Evolutionary conservation across 768 basidiomycete species (phyloP).

Genomic region (Macrolepiota albuminosa): DNA sequence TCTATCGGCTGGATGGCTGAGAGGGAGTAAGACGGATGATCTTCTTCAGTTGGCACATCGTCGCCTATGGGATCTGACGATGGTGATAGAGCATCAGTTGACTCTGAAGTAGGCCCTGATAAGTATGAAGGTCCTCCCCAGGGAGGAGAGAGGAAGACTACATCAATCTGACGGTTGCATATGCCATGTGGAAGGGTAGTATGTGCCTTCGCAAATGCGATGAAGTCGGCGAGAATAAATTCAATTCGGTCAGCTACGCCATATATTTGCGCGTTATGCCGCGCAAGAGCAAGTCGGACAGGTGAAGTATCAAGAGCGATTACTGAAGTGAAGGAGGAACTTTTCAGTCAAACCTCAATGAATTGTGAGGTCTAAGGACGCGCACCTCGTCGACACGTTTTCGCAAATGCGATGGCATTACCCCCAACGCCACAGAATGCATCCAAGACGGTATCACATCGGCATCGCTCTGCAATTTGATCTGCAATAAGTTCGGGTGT

Average conservation of each 20-base stretch:
- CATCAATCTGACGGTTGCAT: constrained; percentile 63
- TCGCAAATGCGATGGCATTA: constrained; percentile 95
- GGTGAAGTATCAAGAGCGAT: constrained; percentile 90
- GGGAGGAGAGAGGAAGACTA: constrained; percentile 90
- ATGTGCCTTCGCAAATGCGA: constrained; percentile 67
- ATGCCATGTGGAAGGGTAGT: constrained; percentile 20
- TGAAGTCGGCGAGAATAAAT: constrained; percentile 84
- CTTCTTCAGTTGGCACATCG: constrained; percentile 18
- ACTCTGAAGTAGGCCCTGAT: constrained; percentile 22
- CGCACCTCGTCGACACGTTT: constrained; percentile 91
- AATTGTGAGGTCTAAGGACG: constrained; percentile 4
- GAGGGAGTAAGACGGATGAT: constrained; percentile 61
- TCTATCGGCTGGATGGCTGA: constrained; percentile 72
- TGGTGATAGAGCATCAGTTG: constrained; percentile 7
- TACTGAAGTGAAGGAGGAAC: constrained; percentile 48
- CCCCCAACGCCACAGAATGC: constrained; percentile 98
- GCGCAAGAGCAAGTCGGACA: constrained; percentile 80
- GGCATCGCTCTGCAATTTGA: constrained; percentile 91
- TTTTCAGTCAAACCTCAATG: not conserved
- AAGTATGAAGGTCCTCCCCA: constrained; percentile 90
- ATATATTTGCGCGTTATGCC: constrained; percentile 91
- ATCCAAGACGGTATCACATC: constrained; percentile 80
- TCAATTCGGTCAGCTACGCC: constrained; percentile 95
- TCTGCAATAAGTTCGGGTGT: constrained; percentile 91
- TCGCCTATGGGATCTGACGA: not conserved